Conservation (phyloP, 305 asterid species). For the Fraxinus sp. region DNA sequence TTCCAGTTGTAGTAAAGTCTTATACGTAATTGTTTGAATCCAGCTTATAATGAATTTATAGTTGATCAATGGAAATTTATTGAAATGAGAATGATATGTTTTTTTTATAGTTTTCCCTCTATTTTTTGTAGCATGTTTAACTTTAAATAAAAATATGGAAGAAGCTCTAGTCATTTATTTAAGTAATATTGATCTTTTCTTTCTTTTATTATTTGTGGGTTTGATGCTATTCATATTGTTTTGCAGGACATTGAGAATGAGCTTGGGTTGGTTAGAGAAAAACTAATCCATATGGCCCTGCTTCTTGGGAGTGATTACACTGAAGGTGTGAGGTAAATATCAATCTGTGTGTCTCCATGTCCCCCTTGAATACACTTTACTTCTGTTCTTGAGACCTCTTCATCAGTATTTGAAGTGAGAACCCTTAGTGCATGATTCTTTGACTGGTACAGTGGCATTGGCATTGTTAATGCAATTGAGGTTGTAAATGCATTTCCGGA, state of each 20-base stretch:
- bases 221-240: slow-evolving; percentile 28
- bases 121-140: background rate
- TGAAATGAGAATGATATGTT: background rate
- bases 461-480: slow-evolving; percentile 95
- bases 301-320: slow-evolving; percentile 97
- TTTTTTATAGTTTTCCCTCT: background rate
- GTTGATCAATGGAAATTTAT: background rate
- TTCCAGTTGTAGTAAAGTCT: background rate
- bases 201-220: slow-evolving; percentile 18
- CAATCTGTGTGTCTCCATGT: background rate
- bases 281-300: slow-evolving; percentile 76
- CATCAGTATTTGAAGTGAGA: background rate
- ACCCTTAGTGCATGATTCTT: slow-evolving; percentile 15
- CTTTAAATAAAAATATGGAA: background rate
- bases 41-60: background rate
- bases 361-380: background rate
- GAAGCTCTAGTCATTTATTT: slow-evolving; percentile 4
- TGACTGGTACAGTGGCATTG: slow-evolving; percentile 68
- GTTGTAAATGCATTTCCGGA: slow-evolving; percentile 93
- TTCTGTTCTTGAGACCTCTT: slow-evolving; percentile 1
- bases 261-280: slow-evolving; percentile 87
- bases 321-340: slow-evolving; percentile 87
- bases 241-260: slow-evolving; percentile 81
- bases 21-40: slow-evolving; percentile 2
- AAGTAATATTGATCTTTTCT: slow-evolving; percentile 16